Base-by-base conservation (phyloP, 2,329 filamentous ascomycete species). In the Pseudogymnoascus sp. region DNA sequence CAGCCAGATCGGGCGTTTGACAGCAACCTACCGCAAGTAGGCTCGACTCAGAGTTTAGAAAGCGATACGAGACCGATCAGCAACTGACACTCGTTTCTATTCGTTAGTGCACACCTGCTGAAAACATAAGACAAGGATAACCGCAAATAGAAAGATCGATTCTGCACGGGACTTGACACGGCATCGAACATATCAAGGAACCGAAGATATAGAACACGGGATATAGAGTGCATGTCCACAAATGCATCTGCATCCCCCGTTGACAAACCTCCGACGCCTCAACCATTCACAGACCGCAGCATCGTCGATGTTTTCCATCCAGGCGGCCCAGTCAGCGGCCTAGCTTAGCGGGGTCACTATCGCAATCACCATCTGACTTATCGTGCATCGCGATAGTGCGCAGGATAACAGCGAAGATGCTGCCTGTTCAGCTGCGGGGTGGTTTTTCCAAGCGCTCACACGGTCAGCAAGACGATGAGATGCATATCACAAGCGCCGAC, bases 171-270 rank as follows among this genome's bases (percentile, higher is more conserved):
- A 18, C 51, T 57, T 57, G 12, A 31, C 51, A 57, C n/a, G 51
- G n/a, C 51, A 57, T 57, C n/a, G n/a, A 18, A 57, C n/a, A 57
- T 8, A 57, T 54, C 51, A 57, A 51, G 26, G 29, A 26, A 57
- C 51, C 51, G 26, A 16, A 31, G 14, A 5, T 54, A 54, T 16
- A 54, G 47, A 54, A 54, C 14, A 54, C 23, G 47, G 47, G 47
- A 54, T 54, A 54, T 54, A 54, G 23, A 54, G 47, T 54, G 23
- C 47, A 31, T 54, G n/a, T 54, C 8, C 47, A 54, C 47, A 23
- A 8, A 23, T 54, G 47, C 47, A 54, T 16, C 47, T 54, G 14
- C 47, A 16, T 54, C 14, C n/a, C 23, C 47, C 47, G 7, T 31
- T 31, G 47, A 29, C 47, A 54, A 54, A 54, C 47, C 47, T 54